A percentile compares a stretch with the other conserved stretches of the same genome.
Evolutionary conservation across 1,284 basidiomycete species (phyloP).

Genomic region (Cutaneotrichosporon spelunceum): DNA sequence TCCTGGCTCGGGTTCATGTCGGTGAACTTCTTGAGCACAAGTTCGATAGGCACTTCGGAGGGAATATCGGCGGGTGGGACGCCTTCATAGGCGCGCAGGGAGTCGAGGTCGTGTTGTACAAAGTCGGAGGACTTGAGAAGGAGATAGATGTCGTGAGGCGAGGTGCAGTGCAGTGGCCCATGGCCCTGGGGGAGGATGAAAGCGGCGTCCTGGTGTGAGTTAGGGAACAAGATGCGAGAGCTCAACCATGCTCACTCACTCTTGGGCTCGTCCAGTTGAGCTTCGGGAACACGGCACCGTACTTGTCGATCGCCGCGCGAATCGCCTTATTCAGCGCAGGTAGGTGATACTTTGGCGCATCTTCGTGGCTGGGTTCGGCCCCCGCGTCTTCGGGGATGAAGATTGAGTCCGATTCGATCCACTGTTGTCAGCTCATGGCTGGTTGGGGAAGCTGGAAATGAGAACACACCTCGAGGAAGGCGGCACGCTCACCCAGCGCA

Average conservation of each 20-base stretch:
- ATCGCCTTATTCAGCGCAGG: slow-evolving; percentile 75
- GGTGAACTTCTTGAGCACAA: slow-evolving; percentile 92
- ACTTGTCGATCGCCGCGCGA: slow-evolving; percentile 63
- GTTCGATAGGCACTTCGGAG: slow-evolving; percentile 59
- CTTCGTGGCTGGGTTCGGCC: slow-evolving; percentile 1
- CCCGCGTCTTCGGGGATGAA: slow-evolving; percentile 57
- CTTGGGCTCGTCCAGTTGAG: slow-evolving; percentile 89
- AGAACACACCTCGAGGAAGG: slow-evolving; percentile 66
- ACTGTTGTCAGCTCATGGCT: slow-evolving; percentile 18
- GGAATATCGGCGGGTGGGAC: slow-evolving; percentile 28
- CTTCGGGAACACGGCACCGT: slow-evolving; percentile 84
- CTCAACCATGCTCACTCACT: slow-evolving; percentile 54
- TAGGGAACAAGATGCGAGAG: neutral
- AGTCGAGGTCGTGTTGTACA: slow-evolving; percentile 71
- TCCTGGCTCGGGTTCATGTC: slow-evolving; percentile 77
- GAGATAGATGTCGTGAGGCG: slow-evolving; percentile 86
- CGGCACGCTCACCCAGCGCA: slow-evolving; percentile 75
- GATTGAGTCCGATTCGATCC: slow-evolving; percentile 33
- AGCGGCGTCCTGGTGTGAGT: slow-evolving; percentile 67
- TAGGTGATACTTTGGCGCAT: slow-evolving; percentile 53
- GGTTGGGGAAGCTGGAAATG: neutral
- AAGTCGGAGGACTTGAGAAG: slow-evolving; percentile 92
- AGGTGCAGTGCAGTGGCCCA: slow-evolving; percentile 80
- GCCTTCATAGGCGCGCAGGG: slow-evolving; percentile 48
- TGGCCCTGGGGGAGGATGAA: slow-evolving; percentile 78